Percentiles rank a stretch among this genome's conserved stretches.
Conservation (phyloP, 345 rosid species). For the Rhizophora mangle region DNA sequence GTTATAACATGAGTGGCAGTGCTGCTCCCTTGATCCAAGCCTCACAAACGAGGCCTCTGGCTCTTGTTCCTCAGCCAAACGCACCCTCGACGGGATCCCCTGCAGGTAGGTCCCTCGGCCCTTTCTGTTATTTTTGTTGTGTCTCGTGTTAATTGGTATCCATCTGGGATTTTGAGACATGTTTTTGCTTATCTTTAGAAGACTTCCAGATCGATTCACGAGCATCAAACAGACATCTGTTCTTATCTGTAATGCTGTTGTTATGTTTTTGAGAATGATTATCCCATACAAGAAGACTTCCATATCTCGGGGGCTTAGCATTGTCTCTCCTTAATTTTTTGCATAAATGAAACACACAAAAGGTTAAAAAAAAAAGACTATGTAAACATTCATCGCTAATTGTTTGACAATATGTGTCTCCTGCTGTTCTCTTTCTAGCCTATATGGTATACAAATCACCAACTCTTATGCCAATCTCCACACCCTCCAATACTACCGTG, state of each 20-base stretch:
- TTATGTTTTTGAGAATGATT: too few species aligned
- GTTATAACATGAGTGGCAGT: conserved; percentile 44
- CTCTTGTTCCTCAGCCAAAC: conserved; percentile 22
- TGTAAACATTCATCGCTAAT: not conserved
- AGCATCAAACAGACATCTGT: too few species aligned
- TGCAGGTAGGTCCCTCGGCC: conserved; percentile 24
- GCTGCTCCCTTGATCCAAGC: conserved; percentile 36
- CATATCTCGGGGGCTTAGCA: too few species aligned
- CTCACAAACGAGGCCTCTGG: conserved; percentile 13
- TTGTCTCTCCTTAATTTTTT: too few species aligned
- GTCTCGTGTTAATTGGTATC: not conserved
- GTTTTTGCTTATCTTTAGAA: too few species aligned
- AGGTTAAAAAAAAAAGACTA: too few species aligned
- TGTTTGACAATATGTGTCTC: conserved; percentile 4
- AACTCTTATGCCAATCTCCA: conserved; percentile 35
- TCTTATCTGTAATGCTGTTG: too few species aligned
- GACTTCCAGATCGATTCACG: too few species aligned
- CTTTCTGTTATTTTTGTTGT: not conserved
- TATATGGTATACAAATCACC: conserved; percentile 31
- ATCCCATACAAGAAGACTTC: too few species aligned
- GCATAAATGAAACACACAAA: too few species aligned
- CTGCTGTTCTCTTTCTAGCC: conserved; percentile 32
- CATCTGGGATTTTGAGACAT: too few species aligned
- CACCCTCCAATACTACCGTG: conserved; percentile 24
- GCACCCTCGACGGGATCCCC: conserved; percentile 28